Base-by-base conservation (phyloP, 2,329 filamentous ascomycete genomes). In the Phoma sp. region DNA sequence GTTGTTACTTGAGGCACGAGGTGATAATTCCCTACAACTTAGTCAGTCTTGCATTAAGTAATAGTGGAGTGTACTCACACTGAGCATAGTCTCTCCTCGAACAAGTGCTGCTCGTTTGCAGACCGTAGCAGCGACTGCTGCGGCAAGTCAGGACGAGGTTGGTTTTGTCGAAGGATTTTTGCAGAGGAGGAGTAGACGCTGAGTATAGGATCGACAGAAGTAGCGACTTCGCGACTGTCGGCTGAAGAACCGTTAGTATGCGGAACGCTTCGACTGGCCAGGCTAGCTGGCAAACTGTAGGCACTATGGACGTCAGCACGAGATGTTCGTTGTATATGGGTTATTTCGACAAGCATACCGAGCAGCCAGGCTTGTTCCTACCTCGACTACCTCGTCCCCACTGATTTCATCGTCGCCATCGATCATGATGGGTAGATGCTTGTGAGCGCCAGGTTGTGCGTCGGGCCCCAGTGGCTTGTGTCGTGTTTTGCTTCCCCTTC, bases 391-490 rank as follows among this genome's bases (percentile, higher is more conserved):
- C 21, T 35, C 21, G 13, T 46, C 38, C 13, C 6, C 24, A 32
- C 27, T 38, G 9, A 12, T 22, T 3, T 39, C 38, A 2, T 54
- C 51, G 9, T 45, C 44, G 38, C 59, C 58, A n/a, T 59, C 53
- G 27, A 65, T 57, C 2, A 38, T 51, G 21, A 65, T 65, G 10
- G 62, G 62, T 1, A 33, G 12, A 0, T 52, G 12, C 9, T 43
- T 27, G 1, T 43, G 51, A n/a, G 53, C 32, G 21, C 58, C 58
- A 4, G 53, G 24, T 4, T 32, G 47, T 9, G 35, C 50, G 0
- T 43, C 27, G 10, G 47, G 27, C 4, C 36, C 31, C 3, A 35
- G 17, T 5, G 44, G 36, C 22, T 45, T 39, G 2, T 19, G 29
- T 7, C 22, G 39, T 33, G 21, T 10, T 9, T n/a, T 32, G 4